These are phyloP conservation scores for Metarhizium album DNA, from an alignment of 2,329 filamentous ascomycete genomes.

Conservation along the genomic window DNA sequence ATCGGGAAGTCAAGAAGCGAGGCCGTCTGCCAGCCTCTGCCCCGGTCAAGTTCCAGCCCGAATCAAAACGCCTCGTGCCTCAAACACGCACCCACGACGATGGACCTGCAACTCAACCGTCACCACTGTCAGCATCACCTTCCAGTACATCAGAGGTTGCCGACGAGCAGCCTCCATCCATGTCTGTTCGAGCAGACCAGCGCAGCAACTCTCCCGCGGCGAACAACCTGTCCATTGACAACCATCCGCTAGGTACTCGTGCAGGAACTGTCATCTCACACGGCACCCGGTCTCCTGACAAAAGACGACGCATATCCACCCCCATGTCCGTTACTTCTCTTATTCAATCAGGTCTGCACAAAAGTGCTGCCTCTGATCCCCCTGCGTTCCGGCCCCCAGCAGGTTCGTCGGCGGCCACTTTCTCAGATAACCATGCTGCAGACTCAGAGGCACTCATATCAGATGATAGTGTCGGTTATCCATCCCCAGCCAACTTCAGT, in stretches of 20 bases:
- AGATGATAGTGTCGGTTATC: constrained; percentile 18
- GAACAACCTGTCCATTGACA: neutral
- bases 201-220: neutral
- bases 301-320: neutral
- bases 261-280: neutral
- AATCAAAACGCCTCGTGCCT: neutral
- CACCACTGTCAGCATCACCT: neutral
- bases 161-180: neutral
- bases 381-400: constrained; percentile 1
- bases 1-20: constrained; percentile 26
- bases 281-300: neutral
- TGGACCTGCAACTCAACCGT: neutral
- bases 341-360: constrained; percentile 11
- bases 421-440: constrained; percentile 6
- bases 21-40: constrained; percentile 21
- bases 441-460: constrained; percentile 15
- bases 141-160: neutral
- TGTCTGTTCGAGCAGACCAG: neutral
- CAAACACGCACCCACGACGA: neutral
- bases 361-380: constrained; percentile 1
- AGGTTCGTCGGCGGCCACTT: constrained; percentile 1
- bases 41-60: neutral
- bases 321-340: constrained; percentile 14
- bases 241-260: neutral
- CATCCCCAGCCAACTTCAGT: constrained; percentile 15